Conservation (phyloP, 2,329 filamentous ascomycete species). For the Epichloe coenophiala region DNA sequence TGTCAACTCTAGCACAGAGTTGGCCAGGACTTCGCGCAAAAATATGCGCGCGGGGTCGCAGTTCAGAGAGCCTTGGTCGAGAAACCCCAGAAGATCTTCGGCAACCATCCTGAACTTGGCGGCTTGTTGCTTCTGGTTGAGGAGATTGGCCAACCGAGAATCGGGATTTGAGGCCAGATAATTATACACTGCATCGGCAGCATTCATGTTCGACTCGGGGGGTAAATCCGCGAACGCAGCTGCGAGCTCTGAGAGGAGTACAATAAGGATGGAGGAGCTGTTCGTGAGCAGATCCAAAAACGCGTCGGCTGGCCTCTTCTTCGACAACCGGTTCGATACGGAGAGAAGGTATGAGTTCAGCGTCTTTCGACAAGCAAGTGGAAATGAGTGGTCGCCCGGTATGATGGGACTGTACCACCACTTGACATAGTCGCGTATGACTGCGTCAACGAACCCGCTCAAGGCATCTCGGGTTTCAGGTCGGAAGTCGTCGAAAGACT, state of each 20-base stretch:
- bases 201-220: constrained; percentile 41
- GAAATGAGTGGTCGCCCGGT: constrained; percentile 68
- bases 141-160: constrained; percentile 69
- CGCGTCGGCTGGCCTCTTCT: constrained; percentile 80
- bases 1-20: constrained; percentile 69
- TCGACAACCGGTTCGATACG: constrained; percentile 69
- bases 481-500: constrained; percentile 62
- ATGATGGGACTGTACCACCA: constrained; percentile 71
- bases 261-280: constrained; percentile 87
- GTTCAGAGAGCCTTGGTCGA: constrained; percentile 66
- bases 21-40: constrained; percentile 68
- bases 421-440: constrained; percentile 84
- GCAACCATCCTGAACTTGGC: constrained; percentile 74
- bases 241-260: constrained; percentile 82
- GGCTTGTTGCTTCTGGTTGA: constrained; percentile 68
- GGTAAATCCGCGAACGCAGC: constrained; percentile 50
- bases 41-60: constrained; percentile 70
- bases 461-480: constrained; percentile 76
- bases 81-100: constrained; percentile 73
- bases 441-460: constrained; percentile 63
- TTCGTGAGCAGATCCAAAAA: constrained; percentile 93
- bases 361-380: constrained; percentile 60
- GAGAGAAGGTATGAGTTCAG: constrained; percentile 69
- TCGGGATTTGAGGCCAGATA: constrained; percentile 74
- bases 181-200: constrained; percentile 57